Evolutionary conservation across 345 rosid genomes (phyloP).

Genomic region (Populus euphratica): DNA sequence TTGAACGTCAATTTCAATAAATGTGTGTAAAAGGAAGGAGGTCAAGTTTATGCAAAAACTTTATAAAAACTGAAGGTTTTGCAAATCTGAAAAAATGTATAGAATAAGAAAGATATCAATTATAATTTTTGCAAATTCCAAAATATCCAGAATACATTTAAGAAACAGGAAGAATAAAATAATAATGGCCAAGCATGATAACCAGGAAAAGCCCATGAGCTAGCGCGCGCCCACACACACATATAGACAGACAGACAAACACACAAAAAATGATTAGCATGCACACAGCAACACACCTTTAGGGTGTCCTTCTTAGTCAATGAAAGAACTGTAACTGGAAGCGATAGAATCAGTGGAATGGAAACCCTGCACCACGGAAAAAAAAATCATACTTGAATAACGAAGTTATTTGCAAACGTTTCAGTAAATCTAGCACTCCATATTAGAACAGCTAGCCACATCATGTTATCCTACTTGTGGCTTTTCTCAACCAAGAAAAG

Average conservation of each 20-base stretch:
- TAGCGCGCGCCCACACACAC: not conserved
- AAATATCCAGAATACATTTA: not conserved
- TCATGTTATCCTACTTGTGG: not conserved
- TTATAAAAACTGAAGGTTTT: not conserved
- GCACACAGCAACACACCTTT: conserved; percentile 43
- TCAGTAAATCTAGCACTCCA: not conserved
- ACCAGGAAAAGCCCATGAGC: not conserved
- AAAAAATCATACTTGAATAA: conserved; percentile 3
- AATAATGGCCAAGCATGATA: not conserved
- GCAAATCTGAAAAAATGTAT: not conserved
- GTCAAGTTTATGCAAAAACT: not conserved
- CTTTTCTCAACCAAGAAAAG: not conserved
- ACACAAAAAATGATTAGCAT: not conserved
- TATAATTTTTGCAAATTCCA: not conserved
- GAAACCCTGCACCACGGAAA: conserved; percentile 50
- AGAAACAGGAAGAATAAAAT: not conserved
- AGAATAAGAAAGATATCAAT: not conserved
- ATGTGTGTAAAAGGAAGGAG: not conserved
- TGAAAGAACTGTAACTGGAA: conserved; percentile 80
- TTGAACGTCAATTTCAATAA: not conserved
- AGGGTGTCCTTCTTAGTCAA: conserved; percentile 65
- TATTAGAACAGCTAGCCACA: not conserved
- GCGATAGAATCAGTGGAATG: conserved; percentile 78
- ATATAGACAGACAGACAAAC: not conserved
- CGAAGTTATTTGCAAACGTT: not conserved